phyloP scores from a whole-genome alignment of 2,329 filamentous ascomycete genomes.

The Ambrosiella beaveri region DNA sequence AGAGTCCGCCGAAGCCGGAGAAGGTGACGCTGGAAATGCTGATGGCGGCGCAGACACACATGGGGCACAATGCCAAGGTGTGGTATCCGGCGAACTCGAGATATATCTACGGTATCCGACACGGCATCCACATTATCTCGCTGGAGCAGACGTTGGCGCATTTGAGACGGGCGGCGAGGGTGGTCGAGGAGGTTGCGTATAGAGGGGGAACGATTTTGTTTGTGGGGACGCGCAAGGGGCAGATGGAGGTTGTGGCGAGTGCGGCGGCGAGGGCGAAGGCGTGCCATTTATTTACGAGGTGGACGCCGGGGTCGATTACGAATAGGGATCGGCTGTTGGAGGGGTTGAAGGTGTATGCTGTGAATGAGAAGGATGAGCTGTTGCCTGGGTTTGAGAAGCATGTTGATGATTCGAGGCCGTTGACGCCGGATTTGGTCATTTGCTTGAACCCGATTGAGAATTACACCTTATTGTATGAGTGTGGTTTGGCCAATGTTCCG shows the following conservation, averaged over 20 bases:
- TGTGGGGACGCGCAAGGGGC: slow-evolving; percentile 69
- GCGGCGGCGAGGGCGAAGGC: slow-evolving; percentile 62
- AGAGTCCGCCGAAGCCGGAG: slow-evolving; percentile 55
- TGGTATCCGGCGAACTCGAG: slow-evolving; percentile 92
- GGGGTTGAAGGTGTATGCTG: slow-evolving; percentile 50
- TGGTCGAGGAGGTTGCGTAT: slow-evolving; percentile 74
- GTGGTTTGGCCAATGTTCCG: slow-evolving; percentile 69
- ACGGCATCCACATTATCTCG: slow-evolving; percentile 83
- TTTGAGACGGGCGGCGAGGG: slow-evolving; percentile 78
- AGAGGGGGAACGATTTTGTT: slow-evolving; percentile 76
- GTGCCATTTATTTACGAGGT: slow-evolving; percentile 82
- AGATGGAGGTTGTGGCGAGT: slow-evolving; percentile 62
- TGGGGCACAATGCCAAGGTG: slow-evolving; percentile 76
- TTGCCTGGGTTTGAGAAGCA: slow-evolving; percentile 47
- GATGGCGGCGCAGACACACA: slow-evolving; percentile 70
- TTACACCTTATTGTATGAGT: slow-evolving; percentile 77
- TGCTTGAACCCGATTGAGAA: slow-evolving; percentile 90
- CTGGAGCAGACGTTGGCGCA: slow-evolving; percentile 79
- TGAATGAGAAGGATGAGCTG: slow-evolving; percentile 54
- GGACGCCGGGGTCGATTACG: slow-evolving; percentile 81
- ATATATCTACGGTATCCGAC: slow-evolving; percentile 82
- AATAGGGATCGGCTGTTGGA: slow-evolving; percentile 83
- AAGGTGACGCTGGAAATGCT: slow-evolving; percentile 83
- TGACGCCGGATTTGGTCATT: slow-evolving; percentile 80
- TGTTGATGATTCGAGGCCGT: slow-evolving; percentile 41